Evolutionary conservation across 306 rosid genomes (phyloP).

Genomic region (Sicyos baderoa): DNA sequence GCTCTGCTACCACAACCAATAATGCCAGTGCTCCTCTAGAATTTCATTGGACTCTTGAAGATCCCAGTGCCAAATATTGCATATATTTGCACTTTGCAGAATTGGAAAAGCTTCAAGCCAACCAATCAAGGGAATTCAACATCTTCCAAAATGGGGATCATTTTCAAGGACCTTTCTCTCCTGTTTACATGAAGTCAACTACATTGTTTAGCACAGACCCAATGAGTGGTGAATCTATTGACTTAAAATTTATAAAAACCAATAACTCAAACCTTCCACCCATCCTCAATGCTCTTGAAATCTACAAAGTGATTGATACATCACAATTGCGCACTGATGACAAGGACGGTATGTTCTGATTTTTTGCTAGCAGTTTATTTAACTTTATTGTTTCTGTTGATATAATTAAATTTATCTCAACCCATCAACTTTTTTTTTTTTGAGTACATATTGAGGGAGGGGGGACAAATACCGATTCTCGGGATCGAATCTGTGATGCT

Average conservation of each 20-base stretch:
- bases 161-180: slow-evolving; percentile 15
- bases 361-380: neutral
- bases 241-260: neutral
- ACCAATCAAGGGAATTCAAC: neutral
- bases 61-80: slow-evolving; percentile 11
- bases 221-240: neutral
- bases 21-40: slow-evolving; percentile 9
- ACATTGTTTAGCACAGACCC: slow-evolving; percentile 3
- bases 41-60: neutral
- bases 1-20: slow-evolving; percentile 11
- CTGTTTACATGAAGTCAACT: slow-evolving; percentile 11
- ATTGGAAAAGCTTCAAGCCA: slow-evolving; percentile 16
- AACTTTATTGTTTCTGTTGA: neutral
- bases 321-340: slow-evolving; percentile 10
- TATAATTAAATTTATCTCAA: no score
- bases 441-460: no score
- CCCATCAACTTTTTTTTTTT: no score
- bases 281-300: slow-evolving; percentile 22
- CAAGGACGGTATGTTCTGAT: slow-evolving; percentile 17
- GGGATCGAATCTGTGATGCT: no score
- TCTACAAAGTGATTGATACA: neutral
- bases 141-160: neutral
- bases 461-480: no score
- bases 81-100: slow-evolving; percentile 18
- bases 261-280: slow-evolving; percentile 22